Evolutionary conservation across 306 rosid genomes (phyloP), one percentile per base, ranked within the genome.

Genomic region (Begonia peltatifolia): DNA sequence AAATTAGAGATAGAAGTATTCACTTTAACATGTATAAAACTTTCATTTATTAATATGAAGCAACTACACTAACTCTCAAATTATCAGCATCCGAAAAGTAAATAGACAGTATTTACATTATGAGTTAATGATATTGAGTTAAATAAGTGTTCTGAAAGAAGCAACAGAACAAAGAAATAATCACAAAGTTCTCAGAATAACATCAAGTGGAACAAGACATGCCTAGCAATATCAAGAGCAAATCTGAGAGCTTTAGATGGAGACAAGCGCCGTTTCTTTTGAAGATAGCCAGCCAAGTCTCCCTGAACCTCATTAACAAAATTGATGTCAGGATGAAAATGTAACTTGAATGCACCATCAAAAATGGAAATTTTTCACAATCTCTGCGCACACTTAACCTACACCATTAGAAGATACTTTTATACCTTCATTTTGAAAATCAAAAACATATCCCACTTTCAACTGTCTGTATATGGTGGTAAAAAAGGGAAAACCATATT

Each of bases 161-260:
- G 23, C 23, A 20, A 1, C 38, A 30, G 38, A 30, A 30, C 38
- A 30, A 30, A 30, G 8, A 30, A 30, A 30, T 30, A 30, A 30
- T 30, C 38, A 30, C 38, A 30, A 65, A 59, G 50, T 42, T 23
- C 59, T 46, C 2, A 6, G 25, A 56, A 25, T 53, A 17, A 58
- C 14, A 59, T 63, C 30, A 58, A 53, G 66, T 50, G 58, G 69
- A 60, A 48, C 36, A 14, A 46, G 62, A 78, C 95, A 70, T 76
- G 85, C 99, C 99, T 86, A 42, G 96, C 96, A 59, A 92, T 72
- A 63, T 92, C 99, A 57, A 87, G 87, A 55, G 93, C 74, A 60
- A 92, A 83, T 62, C 84, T 80, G 58, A 92, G 71, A 64, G 71
- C 83, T 84, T 83, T 92, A 51, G 89, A 81, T 54, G 83, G 94